Evolutionary conservation across 1,284 basidiomycete genomes (phyloP), one percentile per base, ranked within the genome.

Genomic region (Earliella scabrosa): DNA sequence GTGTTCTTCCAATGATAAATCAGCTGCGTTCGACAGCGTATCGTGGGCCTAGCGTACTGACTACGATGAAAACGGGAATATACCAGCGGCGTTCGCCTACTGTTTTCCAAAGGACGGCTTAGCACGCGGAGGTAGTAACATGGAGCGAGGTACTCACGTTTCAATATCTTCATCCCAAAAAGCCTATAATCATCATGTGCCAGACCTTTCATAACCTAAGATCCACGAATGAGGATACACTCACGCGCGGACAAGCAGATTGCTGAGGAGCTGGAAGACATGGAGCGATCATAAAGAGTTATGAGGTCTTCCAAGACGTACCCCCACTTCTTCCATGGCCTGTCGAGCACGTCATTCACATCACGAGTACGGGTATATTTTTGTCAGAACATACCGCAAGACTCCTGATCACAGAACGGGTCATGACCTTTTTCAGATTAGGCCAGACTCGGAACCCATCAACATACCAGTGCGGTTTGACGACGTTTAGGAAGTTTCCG

Each of bases 91-190:
- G 44, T 9, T 44, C 54, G 32, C 54, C 45, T 5, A 56, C 54
- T 56, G 16, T 1, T 26, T 3, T 13, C 13, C n/a, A 32, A 31
- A 38, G 20, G n/a, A 7, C 23, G n/a, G 7, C 26, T 18, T 3
- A 9, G 6, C 24, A 26, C 20, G 11, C 6, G 21, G 21, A 6
- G 3, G 21, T 7, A 18, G 13, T 29, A 2, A 29, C n/a, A 21
- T 6, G 39, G 7, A 13, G 10, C 20, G 21, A 14, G 6, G 10
- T 7, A 44, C 49, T 29, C 18, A 56, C 54, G 36, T 29, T 44
- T 45, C 49, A 44, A 51, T n/a, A 56, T 51, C 18, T 49, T n/a
- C 54, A 56, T 46, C 6, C 54, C 54, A n/a, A 56, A 56, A 5
- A 50, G 32, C 8, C 54, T 55, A 36, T 9, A n/a, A n/a, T n/a